Evolutionary conservation across 2,329 filamentous ascomycete genomes (phyloP), one percentile per base, ranked within the genome.

Genomic region (Sarocladiaceae sp.): DNA sequence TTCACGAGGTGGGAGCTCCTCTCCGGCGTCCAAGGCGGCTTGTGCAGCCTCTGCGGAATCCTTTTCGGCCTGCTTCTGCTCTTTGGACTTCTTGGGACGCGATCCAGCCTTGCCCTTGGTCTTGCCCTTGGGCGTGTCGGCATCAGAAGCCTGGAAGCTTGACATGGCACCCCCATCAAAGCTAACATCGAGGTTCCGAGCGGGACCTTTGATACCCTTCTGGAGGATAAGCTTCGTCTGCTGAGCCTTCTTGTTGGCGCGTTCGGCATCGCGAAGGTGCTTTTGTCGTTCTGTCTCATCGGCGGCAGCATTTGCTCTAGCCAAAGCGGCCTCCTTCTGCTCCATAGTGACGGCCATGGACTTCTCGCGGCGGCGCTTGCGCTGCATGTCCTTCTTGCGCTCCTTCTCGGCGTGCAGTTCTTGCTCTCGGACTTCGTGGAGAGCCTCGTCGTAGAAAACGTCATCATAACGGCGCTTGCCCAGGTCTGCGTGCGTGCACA

Each of bases 311-410:
- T 87, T 81, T 10, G 92, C 90, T 58, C 87, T 87, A 56, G 87
- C 84, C 40, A 96, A 76, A 3, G 90, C 89, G 3, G 87, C 83
- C 57, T 94, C 88, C 72, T 95, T 94, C 65, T 91, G 86, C 65
- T 97, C 93, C 61, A 95, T 88, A 6, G 91, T 93, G 54, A 95
- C 87, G 3, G 91, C 91, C 77, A 97, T 91, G 4, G 93, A 96
- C 74, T 97, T 97, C 67, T 97, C 93, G 17, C 94, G 87, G 39
- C 94, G 86, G 55, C 94, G 84, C 74, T 97, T 99, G 57, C 94
- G 88, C 68, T 99, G 94, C 90, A 99, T 97, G 65, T 99, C 94
- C 75, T 99, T 99, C 76, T 99, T 99, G 58, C 94, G 90, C 71
- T 99, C 94, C 73, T 99, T 99, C 70, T 99, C 94, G 55, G 93